These are phyloP conservation scores for Claviceps spartinae DNA, from an alignment of 2,329 filamentous ascomycete species.

Conservation along the genomic window DNA sequence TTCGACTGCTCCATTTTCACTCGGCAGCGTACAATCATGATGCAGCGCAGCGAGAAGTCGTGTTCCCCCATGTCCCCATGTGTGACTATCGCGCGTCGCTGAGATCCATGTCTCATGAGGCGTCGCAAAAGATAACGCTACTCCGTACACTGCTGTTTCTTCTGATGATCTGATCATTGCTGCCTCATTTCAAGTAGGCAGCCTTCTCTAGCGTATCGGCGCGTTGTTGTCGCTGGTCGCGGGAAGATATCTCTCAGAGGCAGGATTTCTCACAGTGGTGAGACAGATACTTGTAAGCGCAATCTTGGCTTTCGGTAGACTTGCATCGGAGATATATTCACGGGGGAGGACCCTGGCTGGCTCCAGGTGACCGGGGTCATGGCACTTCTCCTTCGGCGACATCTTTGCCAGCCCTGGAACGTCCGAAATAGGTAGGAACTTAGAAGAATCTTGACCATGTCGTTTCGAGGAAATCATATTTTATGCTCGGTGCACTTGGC, in stretches of 20 bases:
- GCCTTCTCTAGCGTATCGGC: too few relatives aligned
- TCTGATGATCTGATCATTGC: too few relatives aligned
- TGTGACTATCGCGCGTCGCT: not conserved
- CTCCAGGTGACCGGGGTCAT: not conserved
- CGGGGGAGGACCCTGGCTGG: not conserved
- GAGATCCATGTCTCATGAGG: not conserved
- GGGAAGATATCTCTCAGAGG: not conserved
- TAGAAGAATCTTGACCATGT: not conserved
- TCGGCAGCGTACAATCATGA: not conserved
- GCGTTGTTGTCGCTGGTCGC: not conserved
- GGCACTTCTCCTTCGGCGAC: not conserved
- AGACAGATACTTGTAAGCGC: not conserved
- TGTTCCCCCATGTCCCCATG: not conserved
- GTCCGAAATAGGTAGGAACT: slow-evolving; percentile 1
- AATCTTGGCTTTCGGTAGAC: not conserved
- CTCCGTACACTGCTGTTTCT: too few relatives aligned
- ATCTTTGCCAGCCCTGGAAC: not conserved
- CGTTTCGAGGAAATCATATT: not conserved
- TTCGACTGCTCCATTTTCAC: not conserved
- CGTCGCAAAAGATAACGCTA: too few relatives aligned
- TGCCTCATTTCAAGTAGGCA: too few relatives aligned
- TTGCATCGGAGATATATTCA: not conserved
- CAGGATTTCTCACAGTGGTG: not conserved
- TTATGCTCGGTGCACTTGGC: not conserved
- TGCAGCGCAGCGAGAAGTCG: not conserved